These are phyloP conservation scores for Septoria petroselini DNA, from an alignment of 2,329 filamentous ascomycete genomes.

Conservation along the genomic window DNA sequence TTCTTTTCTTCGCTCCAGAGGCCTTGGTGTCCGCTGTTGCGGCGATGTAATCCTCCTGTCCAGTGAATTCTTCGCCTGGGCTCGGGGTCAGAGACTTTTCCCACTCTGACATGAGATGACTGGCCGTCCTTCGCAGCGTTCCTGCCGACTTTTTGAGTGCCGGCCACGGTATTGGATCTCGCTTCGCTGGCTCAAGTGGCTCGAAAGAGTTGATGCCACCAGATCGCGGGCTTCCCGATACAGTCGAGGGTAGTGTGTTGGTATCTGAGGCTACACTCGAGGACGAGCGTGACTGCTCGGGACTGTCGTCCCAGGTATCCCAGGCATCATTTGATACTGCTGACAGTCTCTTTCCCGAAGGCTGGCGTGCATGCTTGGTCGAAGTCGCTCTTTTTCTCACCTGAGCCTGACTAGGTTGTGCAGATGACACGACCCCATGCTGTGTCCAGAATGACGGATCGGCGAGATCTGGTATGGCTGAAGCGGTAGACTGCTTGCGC, in stretches of 20 bases:
- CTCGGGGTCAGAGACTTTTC: constrained; percentile 66
- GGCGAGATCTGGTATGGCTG: constrained; percentile 30
- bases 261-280: constrained; percentile 30
- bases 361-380: constrained; percentile 25
- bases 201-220: constrained; percentile 17
- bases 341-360: constrained; percentile 23
- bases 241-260: constrained; percentile 29
- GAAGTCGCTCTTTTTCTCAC: constrained; percentile 28
- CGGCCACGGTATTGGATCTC: constrained; percentile 58
- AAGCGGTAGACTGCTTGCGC: constrained; percentile 25
- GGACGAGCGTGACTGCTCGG: constrained; percentile 25
- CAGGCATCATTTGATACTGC: constrained; percentile 31
- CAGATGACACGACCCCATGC: constrained; percentile 21
- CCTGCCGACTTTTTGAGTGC: constrained; percentile 65
- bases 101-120: constrained; percentile 85
- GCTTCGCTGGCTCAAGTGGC: constrained; percentile 31
- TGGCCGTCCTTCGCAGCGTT: constrained; percentile 78
- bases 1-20: constrained; percentile 20
- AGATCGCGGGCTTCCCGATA: constrained; percentile 29
- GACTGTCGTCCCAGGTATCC: constrained; percentile 36
- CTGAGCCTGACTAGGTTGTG: constrained; percentile 18
- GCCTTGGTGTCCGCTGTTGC: constrained; percentile 29
- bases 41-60: constrained; percentile 31
- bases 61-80: constrained; percentile 29
- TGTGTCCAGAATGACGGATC: constrained; percentile 35